phyloP scores from a whole-genome alignment of 495 filamentous ascomycete genomes.

The Penicillium cataractarum region DNA sequence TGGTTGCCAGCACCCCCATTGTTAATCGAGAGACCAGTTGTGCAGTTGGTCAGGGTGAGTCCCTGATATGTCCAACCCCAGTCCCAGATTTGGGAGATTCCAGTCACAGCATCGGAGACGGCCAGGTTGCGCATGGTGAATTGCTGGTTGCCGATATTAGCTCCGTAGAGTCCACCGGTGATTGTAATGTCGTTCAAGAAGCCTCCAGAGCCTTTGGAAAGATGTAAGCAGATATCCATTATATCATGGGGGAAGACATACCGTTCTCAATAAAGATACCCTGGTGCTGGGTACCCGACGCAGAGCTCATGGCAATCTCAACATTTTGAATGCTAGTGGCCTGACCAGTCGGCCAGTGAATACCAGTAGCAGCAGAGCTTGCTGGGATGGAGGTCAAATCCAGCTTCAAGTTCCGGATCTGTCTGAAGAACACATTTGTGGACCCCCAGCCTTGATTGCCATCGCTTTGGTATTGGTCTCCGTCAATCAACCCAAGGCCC shows the following conservation, averaged over 20 bases:
- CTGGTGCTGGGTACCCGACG: conserved; percentile 62
- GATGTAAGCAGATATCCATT: not conserved
- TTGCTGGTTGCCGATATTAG: conserved; percentile 75
- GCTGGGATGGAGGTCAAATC: conserved; percentile 68
- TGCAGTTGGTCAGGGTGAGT: conserved; percentile 52
- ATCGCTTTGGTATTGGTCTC: conserved; percentile 58
- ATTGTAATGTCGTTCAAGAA: conserved; percentile 67
- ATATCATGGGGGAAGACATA: conserved; percentile 32
- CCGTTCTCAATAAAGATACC: conserved; percentile 79
- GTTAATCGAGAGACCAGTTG: conserved; percentile 53
- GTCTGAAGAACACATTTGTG: conserved; percentile 78
- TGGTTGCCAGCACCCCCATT: conserved; percentile 40
- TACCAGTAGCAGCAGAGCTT: conserved; percentile 57
- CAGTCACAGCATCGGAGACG: conserved; percentile 65
- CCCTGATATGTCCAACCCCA: conserved; percentile 62
- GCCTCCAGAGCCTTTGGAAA: conserved; percentile 62
- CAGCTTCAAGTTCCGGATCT: conserved; percentile 76
- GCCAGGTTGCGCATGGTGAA: conserved; percentile 76
- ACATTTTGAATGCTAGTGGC: conserved; percentile 80
- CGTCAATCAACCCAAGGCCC: conserved; percentile 69
- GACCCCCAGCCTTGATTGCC: conserved; percentile 53
- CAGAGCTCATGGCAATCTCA: conserved; percentile 68
- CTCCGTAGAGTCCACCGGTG: conserved; percentile 70
- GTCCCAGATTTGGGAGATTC: conserved; percentile 61
- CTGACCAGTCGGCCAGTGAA: conserved; percentile 78